Conservation (phyloP, 2,329 filamentous ascomycete species). For the Elsinoe fawcettii region DNA sequence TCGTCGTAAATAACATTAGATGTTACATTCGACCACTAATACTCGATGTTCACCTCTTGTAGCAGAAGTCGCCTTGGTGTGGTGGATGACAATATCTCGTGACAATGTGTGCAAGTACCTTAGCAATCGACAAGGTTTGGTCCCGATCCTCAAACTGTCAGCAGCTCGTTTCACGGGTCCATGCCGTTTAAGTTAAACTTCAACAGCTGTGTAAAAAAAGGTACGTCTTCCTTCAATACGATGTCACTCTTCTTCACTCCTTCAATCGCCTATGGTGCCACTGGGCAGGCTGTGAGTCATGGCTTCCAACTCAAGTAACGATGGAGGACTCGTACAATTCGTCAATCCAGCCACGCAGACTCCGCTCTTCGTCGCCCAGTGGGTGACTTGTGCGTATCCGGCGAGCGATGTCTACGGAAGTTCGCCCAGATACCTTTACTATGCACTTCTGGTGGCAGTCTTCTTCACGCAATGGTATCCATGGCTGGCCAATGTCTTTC, state of each 20-base stretch:
- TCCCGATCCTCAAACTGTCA: no score
- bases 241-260: not conserved
- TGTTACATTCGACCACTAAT: no score
- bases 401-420: slow-evolving; percentile 5
- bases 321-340: not conserved
- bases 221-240: not conserved
- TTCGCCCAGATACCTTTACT: not conserved
- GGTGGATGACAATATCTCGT: no score
- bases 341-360: slow-evolving; percentile 7
- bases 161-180: not conserved
- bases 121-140: no score
- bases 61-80: no score
- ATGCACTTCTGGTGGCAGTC: not conserved
- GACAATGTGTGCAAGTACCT: no score
- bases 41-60: no score
- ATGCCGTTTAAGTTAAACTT: not conserved
- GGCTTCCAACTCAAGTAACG: not conserved
- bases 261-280: not conserved
- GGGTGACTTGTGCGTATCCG: slow-evolving; percentile 2
- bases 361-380: slow-evolving; percentile 2
- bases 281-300: not conserved
- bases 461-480: slow-evolving; percentile 12
- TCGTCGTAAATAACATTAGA: no score
- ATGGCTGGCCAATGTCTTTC: slow-evolving; percentile 5
- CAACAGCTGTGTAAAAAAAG: not conserved